Base-by-base conservation (phyloP, 257 asterid species). In the Solanum corneliomulleri region DNA sequence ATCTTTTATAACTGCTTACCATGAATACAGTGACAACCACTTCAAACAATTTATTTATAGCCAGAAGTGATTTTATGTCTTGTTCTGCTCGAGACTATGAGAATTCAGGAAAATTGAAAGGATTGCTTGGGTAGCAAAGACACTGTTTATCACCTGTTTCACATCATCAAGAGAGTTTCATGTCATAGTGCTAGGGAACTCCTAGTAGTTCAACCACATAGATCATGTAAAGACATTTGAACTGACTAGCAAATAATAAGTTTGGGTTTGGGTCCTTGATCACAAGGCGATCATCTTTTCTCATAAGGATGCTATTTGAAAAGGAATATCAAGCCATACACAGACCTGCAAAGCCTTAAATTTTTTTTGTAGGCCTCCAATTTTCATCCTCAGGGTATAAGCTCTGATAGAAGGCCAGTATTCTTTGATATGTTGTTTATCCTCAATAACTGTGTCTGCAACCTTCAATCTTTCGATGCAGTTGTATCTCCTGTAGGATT, bases 71-170 rank as follows among this genome's bases (percentile, higher is more conserved):
- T 58, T 45, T 60, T 60, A 23, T 60, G 69, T 23, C 14, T 60
- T 21, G 27, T 60, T 56, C 29, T 60, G 14, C 69, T 60, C 7
- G 3, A 60, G 27, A 23, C 27, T 9, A 9, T 9, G 69, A 52
- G 62, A 52, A 52, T 94, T 97, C 93, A 97, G 82, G 68, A 97
- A 94, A 87, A 96, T 94, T 10, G 99, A 93, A 45, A 97, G 93
- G 88, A 97, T 96, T 87, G 98, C 99, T 93, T 97, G 99, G 89
- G 99, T 97, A 78, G 99, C 99, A 88, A 98, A 97, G 42, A 98
- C 99, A 91, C 96, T 97, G 68, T 95, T 95, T 89, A 95, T 95
- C 87, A 97, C 98, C 98, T 97, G 91, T 62, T 33, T 66, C 77
- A 70, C 44, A 49, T 16, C 68, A 16, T 47, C 20, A 80, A 29